A percentile compares a stretch with the other conserved stretches of the same genome.
Conservation (phyloP, 2,329 filamentous ascomycete species). For the Alternaria gansuensis region DNA sequence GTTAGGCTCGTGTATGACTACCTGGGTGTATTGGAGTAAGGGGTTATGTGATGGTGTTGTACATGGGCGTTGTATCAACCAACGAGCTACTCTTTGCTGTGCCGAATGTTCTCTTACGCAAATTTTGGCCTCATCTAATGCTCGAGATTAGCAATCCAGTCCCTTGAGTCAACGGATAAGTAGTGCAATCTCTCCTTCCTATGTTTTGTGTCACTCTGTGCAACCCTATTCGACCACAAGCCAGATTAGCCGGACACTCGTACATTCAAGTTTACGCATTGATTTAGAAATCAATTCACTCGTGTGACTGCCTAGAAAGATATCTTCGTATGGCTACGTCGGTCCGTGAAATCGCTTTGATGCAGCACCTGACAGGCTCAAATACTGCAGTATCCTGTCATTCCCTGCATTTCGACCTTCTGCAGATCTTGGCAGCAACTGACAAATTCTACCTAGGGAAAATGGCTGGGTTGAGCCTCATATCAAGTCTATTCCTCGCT, state of each 20-base stretch:
- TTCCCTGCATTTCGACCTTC: background rate
- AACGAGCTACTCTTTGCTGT: background rate
- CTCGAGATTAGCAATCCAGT: slow-evolving; percentile 9
- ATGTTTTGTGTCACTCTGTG: slow-evolving; percentile 11
- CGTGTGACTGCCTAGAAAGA: background rate
- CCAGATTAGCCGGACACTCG: slow-evolving; percentile 9
- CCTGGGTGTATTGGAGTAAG: slow-evolving; percentile 33
- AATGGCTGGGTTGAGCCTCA: slow-evolving; percentile 11
- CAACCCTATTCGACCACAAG: slow-evolving; percentile 2
- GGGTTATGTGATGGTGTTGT: background rate
- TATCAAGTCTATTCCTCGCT: slow-evolving; percentile 23
- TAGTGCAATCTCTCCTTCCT: slow-evolving; percentile 8
- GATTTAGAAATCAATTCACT: background rate
- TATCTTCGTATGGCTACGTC: background rate
- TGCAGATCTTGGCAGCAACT: slow-evolving; percentile 1
- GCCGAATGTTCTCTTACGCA: background rate
- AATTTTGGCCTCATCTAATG: background rate
- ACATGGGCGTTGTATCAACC: background rate
- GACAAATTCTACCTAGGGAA: background rate
- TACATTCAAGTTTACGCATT: background rate
- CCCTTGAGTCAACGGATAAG: slow-evolving; percentile 8
- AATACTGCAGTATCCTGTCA: slow-evolving; percentile 18
- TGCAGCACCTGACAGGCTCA: slow-evolving; percentile 10
- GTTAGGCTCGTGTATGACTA: slow-evolving; percentile 51
- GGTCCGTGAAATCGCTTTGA: background rate